Evolutionary conservation across 768 basidiomycete species (phyloP).

Genomic region (Boletus sensibilis): DNA sequence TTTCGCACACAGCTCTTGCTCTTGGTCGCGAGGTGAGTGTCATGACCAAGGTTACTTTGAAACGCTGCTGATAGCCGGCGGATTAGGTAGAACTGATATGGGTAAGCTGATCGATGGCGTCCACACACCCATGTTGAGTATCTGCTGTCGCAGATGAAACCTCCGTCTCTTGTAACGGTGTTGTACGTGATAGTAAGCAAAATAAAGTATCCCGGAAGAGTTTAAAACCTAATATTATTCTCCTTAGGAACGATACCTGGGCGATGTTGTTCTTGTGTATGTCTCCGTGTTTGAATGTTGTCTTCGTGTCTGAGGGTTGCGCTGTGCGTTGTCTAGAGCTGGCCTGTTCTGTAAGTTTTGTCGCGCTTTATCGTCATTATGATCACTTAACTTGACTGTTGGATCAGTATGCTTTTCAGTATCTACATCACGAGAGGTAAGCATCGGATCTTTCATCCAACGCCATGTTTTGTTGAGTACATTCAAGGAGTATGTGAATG

Average conservation of each 20-base stretch:
- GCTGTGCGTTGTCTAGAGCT: constrained; percentile 7
- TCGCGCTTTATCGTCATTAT: not conserved
- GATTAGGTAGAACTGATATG: constrained; percentile 32
- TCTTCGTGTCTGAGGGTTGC: constrained; percentile 3
- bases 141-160: constrained; percentile 21
- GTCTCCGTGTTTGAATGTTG: not conserved
- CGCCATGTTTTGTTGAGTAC: not conserved
- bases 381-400: not conserved
- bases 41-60: not conserved
- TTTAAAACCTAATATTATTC: not conserved
- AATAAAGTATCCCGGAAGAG: not conserved
- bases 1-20: constrained; percentile 17
- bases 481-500: constrained; percentile 24
- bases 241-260: constrained; percentile 31
- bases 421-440: constrained; percentile 19
- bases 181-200: constrained; percentile 28
- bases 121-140: not conserved
- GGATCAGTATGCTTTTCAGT: constrained; percentile 22
- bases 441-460: not conserved
- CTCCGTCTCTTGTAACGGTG: constrained; percentile 24
- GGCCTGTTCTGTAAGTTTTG: constrained; percentile 21
- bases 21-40: constrained; percentile 29
- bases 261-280: constrained; percentile 31
- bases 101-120: constrained; percentile 16
- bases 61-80: not conserved